These are phyloP conservation scores for Hippophae rhamnoides DNA, from an alignment of 306 rosid species.

Conservation along the genomic window DNA sequence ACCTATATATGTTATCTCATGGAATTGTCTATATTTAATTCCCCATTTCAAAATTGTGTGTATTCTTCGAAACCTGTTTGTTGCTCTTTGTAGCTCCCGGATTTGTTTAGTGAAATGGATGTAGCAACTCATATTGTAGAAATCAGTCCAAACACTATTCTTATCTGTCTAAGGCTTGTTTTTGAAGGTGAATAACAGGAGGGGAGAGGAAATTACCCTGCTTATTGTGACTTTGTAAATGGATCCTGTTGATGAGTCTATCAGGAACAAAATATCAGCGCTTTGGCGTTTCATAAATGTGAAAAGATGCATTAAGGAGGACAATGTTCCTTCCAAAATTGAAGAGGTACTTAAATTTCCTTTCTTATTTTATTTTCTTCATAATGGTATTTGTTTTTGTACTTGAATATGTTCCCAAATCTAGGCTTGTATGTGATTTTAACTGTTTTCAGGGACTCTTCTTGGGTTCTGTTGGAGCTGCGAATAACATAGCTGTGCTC, in stretches of 20 bases:
- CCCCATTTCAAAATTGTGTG: no score
- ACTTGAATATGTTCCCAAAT: not conserved
- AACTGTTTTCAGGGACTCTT: constrained; percentile 31
- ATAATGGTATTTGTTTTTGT: not conserved
- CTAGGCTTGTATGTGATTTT: no score
- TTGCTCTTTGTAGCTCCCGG: no score
- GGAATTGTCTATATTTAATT: no score
- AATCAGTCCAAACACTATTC: no score
- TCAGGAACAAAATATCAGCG: constrained; percentile 26
- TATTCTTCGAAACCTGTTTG: no score
- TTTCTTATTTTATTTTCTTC: not conserved
- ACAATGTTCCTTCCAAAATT: constrained; percentile 48
- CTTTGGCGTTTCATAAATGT: constrained; percentile 22
- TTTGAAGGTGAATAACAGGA: no score
- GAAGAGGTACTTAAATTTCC: constrained; percentile 39
- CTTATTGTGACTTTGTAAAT: constrained; percentile 11
- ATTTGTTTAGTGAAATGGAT: no score
- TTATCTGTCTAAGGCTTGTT: no score
- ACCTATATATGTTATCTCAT: no score
- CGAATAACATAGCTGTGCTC: constrained; percentile 41
- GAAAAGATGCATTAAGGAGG: constrained; percentile 26
- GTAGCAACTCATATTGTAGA: no score
- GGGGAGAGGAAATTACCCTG: constrained; percentile 11
- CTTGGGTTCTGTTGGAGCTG: constrained; percentile 73
- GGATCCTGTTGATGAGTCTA: constrained; percentile 28